Conservation (phyloP, 257 asterid species). For the Scutellaria minor region DNA sequence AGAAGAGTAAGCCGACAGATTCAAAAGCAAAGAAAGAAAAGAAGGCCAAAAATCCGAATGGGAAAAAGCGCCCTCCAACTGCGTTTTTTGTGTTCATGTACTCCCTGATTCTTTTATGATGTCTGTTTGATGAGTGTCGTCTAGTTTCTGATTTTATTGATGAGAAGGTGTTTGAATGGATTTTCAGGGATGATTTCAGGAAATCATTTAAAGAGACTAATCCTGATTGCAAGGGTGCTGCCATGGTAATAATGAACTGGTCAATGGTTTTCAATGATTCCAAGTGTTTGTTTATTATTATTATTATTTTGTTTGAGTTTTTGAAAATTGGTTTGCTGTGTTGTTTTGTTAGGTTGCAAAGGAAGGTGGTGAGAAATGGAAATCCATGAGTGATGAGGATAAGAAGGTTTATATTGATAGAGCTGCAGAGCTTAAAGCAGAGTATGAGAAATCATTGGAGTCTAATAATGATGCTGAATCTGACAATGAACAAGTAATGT, state of each 20-base stretch:
- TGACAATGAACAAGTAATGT: slow-evolving; percentile 45
- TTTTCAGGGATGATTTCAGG: slow-evolving; percentile 71
- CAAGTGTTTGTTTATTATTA: neutral
- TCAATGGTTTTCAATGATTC: neutral
- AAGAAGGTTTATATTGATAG: slow-evolving; percentile 62
- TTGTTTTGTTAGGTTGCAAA: slow-evolving; percentile 63
- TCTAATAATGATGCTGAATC: slow-evolving; percentile 29
- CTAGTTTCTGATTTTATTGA: neutral
- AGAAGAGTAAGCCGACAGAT: slow-evolving; percentile 49
- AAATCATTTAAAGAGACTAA: slow-evolving; percentile 68
- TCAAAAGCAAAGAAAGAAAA: slow-evolving; percentile 54
- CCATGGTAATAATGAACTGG: slow-evolving; percentile 42
- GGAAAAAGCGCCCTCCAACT: slow-evolving; percentile 73
- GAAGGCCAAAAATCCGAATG: slow-evolving; percentile 55
- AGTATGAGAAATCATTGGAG: slow-evolving; percentile 48
- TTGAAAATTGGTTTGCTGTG: neutral
- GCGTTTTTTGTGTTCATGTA: slow-evolving; percentile 90
- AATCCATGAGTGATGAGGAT: slow-evolving; percentile 79
- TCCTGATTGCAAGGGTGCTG: slow-evolving; percentile 70
- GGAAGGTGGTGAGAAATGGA: slow-evolving; percentile 89
- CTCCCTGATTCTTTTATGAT: neutral
- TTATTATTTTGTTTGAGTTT: neutral
- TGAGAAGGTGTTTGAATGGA: neutral
- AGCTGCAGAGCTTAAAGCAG: slow-evolving; percentile 86
- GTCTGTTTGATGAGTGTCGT: neutral